Evolutionary conservation across 1,139 yeast genomes (phyloP).

Genomic region (Meyerozyma sp.): DNA sequence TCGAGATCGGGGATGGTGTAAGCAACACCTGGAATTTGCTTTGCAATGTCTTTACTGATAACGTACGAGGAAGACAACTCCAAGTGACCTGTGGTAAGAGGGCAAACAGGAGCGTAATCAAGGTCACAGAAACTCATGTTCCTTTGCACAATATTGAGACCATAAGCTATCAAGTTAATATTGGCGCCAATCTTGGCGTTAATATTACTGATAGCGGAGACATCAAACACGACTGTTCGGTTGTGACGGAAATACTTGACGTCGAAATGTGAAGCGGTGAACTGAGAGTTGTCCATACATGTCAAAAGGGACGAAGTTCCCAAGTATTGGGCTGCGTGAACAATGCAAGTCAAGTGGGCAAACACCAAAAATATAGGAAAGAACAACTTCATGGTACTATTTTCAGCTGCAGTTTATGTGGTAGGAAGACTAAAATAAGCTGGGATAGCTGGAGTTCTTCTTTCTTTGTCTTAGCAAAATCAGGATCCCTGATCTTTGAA

Average conservation of each 20-base stretch:
- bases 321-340: slow-evolving; percentile 24
- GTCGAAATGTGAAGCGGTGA: slow-evolving; percentile 83
- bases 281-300: slow-evolving; percentile 86
- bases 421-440: not conserved
- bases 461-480: not conserved
- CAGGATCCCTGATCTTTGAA: not conserved
- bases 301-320: slow-evolving; percentile 76
- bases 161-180: slow-evolving; percentile 72
- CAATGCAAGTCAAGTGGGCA: not conserved
- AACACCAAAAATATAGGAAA: not conserved
- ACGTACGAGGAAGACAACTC: slow-evolving; percentile 55
- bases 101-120: slow-evolving; percentile 59
- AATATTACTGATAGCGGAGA: slow-evolving; percentile 77
- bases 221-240: slow-evolving; percentile 55
- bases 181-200: slow-evolving; percentile 68
- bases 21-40: slow-evolving; percentile 72
- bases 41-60: slow-evolving; percentile 38
- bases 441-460: not conserved
- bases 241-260: slow-evolving; percentile 68
- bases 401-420: not conserved
- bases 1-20: slow-evolving; percentile 91
- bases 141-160: slow-evolving; percentile 58
- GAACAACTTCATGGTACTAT: not conserved
- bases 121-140: slow-evolving; percentile 60
- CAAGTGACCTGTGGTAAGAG: slow-evolving; percentile 81